phyloP scores from a whole-genome alignment of 2,329 filamentous ascomycete species.

The Ophiostoma triangulosporum region DNA sequence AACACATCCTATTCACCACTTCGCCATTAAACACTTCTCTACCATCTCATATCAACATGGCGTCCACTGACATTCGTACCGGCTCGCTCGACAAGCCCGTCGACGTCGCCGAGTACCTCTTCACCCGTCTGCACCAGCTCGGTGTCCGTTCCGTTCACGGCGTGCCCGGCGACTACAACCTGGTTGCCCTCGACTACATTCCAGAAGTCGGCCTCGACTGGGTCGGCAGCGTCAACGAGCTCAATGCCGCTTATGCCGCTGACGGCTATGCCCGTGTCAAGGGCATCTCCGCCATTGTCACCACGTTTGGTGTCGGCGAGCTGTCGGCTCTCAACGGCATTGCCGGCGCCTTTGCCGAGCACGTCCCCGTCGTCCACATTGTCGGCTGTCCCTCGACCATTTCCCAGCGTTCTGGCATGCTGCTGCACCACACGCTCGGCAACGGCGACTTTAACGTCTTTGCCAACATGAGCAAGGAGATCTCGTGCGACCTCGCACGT shows the following conservation, averaged over 20 bases:
- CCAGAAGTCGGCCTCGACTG: conserved; percentile 31
- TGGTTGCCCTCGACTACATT: conserved; percentile 37
- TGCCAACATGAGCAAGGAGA: conserved; percentile 57
- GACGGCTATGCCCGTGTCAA: conserved; percentile 48
- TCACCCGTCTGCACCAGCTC: conserved; percentile 33
- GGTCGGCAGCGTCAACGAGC: conserved; percentile 39
- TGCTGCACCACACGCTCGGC: conserved; percentile 39
- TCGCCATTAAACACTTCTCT: background rate
- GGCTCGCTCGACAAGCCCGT: conserved; percentile 20
- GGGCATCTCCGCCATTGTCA: conserved; percentile 40
- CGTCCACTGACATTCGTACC: conserved; percentile 13
- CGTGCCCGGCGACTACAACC: conserved; percentile 40
- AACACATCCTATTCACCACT: too few relatives aligned
- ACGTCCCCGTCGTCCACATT: conserved; percentile 40
- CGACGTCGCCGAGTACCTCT: conserved; percentile 43
- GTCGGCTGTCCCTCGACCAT: conserved; percentile 23
- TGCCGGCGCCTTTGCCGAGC: conserved; percentile 42
- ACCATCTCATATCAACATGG: conserved; percentile 3
- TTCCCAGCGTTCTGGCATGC: conserved; percentile 16
- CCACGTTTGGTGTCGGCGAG: conserved; percentile 45
- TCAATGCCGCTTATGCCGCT: conserved; percentile 45
- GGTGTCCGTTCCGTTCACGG: conserved; percentile 35
- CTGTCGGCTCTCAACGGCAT: conserved; percentile 42
- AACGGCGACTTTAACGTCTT: conserved; percentile 52
- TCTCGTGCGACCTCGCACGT: conserved; percentile 59